These are phyloP conservation scores for Ceratorhiza oryzae-sativae DNA, from an alignment of 1,284 basidiomycete species.

Conservation along the genomic window DNA sequence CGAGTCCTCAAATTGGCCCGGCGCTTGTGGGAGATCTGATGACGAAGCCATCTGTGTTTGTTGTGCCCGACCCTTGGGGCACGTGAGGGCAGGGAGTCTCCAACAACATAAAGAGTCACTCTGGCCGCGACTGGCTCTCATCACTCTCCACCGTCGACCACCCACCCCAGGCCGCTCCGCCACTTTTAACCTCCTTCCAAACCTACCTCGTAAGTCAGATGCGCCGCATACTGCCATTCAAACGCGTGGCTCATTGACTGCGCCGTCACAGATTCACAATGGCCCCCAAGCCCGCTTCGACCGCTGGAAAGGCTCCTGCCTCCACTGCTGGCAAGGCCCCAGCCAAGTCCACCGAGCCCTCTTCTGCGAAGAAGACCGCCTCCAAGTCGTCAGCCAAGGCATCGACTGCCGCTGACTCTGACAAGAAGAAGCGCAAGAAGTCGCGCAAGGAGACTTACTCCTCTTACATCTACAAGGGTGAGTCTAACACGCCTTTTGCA, in stretches of 20 bases:
- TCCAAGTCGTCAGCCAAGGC: slow-evolving; percentile 69
- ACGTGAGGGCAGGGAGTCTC: slow-evolving; percentile 10
- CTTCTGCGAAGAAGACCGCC: slow-evolving; percentile 51
- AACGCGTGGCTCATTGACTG: slow-evolving; percentile 16
- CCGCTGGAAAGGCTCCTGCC: slow-evolving; percentile 51
- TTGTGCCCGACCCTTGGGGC: slow-evolving; percentile 17
- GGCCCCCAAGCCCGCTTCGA: slow-evolving; percentile 82
- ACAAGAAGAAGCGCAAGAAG: slow-evolving; percentile 93
- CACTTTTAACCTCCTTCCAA: neutral
- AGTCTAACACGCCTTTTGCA: slow-evolving; percentile 46
- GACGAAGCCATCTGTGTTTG: slow-evolving; percentile 24
- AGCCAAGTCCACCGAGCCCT: slow-evolving; percentile 59
- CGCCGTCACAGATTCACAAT: slow-evolving; percentile 52
- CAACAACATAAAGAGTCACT: slow-evolving; percentile 38
- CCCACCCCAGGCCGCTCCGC: neutral
- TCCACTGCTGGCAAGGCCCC: slow-evolving; percentile 76
- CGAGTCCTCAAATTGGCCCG: neutral
- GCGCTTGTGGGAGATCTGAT: neutral
- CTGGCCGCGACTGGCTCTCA: slow-evolving; percentile 44
- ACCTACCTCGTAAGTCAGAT: neutral
- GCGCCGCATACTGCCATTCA: neutral
- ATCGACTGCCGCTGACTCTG: slow-evolving; percentile 54
- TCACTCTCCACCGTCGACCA: slow-evolving; percentile 44
- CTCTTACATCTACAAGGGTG: slow-evolving; percentile 94
- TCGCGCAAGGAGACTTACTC: slow-evolving; percentile 90